These are phyloP conservation scores for Anthracocystis panici-leucophaei DNA, from an alignment of 1,284 basidiomycete genomes.

Conservation along the genomic window DNA sequence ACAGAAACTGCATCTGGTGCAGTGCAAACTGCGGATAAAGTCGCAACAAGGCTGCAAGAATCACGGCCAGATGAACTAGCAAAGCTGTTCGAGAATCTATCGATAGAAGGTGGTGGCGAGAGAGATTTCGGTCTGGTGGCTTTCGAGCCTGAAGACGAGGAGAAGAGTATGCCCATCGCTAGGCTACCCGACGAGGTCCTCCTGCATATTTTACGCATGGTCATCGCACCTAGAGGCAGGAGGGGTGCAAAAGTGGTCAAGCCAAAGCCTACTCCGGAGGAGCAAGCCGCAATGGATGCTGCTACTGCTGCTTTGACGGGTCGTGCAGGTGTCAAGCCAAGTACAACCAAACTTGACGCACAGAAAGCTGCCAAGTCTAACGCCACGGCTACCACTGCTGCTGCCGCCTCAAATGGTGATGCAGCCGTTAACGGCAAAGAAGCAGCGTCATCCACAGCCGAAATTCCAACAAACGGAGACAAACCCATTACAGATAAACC, in stretches of 20 bases:
- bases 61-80: conserved; percentile 43
- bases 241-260: conserved; percentile 55
- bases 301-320: conserved; percentile 32
- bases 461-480: conserved; percentile 5
- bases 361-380: conserved; percentile 14
- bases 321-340: not conserved
- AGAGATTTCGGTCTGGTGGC: conserved; percentile 35
- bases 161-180: conserved; percentile 41
- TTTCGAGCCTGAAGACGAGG: conserved; percentile 56
- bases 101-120: conserved; percentile 43
- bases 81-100: conserved; percentile 38
- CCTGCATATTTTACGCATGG: conserved; percentile 49
- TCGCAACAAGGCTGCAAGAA: conserved; percentile 3
- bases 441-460: not conserved
- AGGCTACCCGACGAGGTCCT: conserved; percentile 64
- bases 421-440: not conserved
- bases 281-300: conserved; percentile 39
- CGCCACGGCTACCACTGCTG: not conserved
- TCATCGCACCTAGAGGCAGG: conserved; percentile 51
- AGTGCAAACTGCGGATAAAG: conserved; percentile 6
- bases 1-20: not conserved
- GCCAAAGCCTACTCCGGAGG: conserved; percentile 45
- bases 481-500: conserved; percentile 15
- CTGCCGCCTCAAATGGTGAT: not conserved
- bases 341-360: not conserved